Percentiles rank a stretch among this genome's conserved stretches.
phyloP scores from a whole-genome alignment of 495 filamentous ascomycete genomes.

The Aspergillus incahuasiensis region DNA sequence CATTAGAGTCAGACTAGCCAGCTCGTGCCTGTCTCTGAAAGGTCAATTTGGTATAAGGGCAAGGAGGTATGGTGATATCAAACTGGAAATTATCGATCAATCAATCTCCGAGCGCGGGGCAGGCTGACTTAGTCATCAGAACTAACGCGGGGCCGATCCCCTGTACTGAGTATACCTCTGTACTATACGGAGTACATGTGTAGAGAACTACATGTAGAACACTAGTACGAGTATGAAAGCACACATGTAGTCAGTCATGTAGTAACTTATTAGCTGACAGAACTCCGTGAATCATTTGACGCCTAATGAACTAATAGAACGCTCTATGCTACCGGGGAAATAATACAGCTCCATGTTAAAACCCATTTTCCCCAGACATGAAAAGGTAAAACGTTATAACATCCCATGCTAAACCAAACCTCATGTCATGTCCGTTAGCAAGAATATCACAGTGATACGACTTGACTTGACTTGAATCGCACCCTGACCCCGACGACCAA shows the following conservation, averaged over 20 bases:
- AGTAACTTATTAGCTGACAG: background rate
- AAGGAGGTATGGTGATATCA: too few species aligned
- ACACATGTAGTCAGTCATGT: background rate
- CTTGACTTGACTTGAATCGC: slow-evolving; percentile 1
- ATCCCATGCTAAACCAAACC: background rate
- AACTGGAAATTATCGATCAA: background rate
- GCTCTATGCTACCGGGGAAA: slow-evolving; percentile 1
- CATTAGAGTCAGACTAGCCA: background rate
- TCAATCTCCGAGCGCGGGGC: background rate
- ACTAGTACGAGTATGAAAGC: background rate
- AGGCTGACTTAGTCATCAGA: background rate
- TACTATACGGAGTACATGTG: too few species aligned
- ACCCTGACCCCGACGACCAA: slow-evolving; percentile 5
- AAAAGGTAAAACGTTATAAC: background rate
- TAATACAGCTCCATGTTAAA: slow-evolving; percentile 2
- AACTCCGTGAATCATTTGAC: background rate
- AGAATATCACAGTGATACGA: background rate
- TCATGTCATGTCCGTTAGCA: background rate
- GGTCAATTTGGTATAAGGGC: background rate
- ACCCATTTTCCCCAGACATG: background rate
- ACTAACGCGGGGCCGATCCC: too few species aligned
- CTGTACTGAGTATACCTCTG: too few species aligned
- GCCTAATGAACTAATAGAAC: background rate
- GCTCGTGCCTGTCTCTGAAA: background rate
- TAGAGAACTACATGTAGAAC: too few species aligned